Evolutionary conservation across 2,329 filamentous ascomycete species (phyloP), one percentile per base, ranked within the genome.

Genomic region (Lasiodiplodia sp.): DNA sequence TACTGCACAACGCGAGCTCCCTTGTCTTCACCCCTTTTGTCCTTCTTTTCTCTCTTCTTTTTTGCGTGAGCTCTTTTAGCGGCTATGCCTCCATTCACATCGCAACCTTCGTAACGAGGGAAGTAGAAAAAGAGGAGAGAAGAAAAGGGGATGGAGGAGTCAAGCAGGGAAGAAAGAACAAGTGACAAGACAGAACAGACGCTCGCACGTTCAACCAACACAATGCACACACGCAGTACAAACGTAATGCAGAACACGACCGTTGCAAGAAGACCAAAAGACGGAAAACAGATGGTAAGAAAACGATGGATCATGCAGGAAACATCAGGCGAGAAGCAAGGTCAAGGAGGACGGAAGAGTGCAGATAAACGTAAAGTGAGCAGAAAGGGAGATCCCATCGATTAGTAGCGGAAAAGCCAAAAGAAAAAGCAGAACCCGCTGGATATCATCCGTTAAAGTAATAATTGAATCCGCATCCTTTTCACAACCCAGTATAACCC

Each of bases 391-490:
- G 8, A 28, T 14, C 44, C 38, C 44, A 47, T 47, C n/a, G 44
- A 47, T 47, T 47, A 47, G 10, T 47, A 47, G 44, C 44, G 44
- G 44, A 21, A n/a, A 47, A 18, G n/a, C 44, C 18, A 28, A 37
- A 37, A n/a, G 21, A 28, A 28, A n/a, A 56, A 56, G 28, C n/a
- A 56, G 16, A 28, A 28, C 23, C 34, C n/a, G 38, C 18, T 60
- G 56, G 38, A 60, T 40, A 60, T 44, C 56, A 7, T 57, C 25
- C 55, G 12, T 38, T 56, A 31, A 38, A 28, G 34, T 23, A 57
- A 34, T 38, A 23, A 47, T 12, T 53, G 18, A 37, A 57, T 38
- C 55, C 55, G 52, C 25, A 31, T 10, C 49, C 49, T 52, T 52
- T n/a, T 47, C 40, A n/a, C 12, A 11, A 52, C 14, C 23, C 51